Evolutionary conservation across 495 filamentous ascomycete genomes (phyloP).

Genomic region (Talaromyces ruber): DNA sequence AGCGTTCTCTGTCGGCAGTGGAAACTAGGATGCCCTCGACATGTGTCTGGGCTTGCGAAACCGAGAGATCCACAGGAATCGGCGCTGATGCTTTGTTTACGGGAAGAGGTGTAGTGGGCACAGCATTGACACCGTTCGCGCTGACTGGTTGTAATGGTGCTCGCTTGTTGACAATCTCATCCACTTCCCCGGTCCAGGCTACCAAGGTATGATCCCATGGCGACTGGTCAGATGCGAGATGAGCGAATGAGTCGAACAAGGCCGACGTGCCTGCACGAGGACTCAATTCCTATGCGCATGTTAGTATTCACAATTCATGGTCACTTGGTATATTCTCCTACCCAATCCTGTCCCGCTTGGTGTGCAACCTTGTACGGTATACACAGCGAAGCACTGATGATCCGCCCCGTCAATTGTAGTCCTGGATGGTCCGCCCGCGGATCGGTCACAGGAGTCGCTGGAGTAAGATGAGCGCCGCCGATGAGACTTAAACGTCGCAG

Average conservation of each 20-base stretch:
- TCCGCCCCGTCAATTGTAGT: conserved; percentile 65
- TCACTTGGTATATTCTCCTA: conserved; percentile 32
- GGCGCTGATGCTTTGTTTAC: conserved; percentile 62
- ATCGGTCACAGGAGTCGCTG: conserved; percentile 44
- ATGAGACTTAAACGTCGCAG: conserved; percentile 55
- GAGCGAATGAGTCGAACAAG: conserved; percentile 78
- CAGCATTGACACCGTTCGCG: conserved; percentile 18
- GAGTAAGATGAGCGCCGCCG: conserved; percentile 20
- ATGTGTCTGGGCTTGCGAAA: conserved; percentile 43
- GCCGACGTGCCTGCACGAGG: conserved; percentile 77
- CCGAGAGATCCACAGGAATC: conserved; percentile 55
- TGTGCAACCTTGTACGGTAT: conserved; percentile 69
- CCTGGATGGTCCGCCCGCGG: conserved; percentile 55
- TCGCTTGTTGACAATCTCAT: conserved; percentile 32
- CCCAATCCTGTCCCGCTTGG: conserved; percentile 64
- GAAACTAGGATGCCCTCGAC: conserved; percentile 58
- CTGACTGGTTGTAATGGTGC: conserved; percentile 25
- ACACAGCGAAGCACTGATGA: conserved; percentile 83
- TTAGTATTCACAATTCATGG: conserved; percentile 14
- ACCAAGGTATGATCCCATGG: conserved; percentile 83
- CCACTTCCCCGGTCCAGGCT: conserved; percentile 89
- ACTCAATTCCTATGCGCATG: conserved; percentile 49
- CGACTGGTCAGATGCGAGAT: conserved; percentile 66
- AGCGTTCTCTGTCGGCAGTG: conserved; percentile 52
- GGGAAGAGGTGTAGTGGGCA: conserved; percentile 10